Evolutionary conservation across 2,329 filamentous ascomycete species (phyloP), one percentile per base, ranked within the genome.

Genomic region (Pseudogymnoascus sp.): DNA sequence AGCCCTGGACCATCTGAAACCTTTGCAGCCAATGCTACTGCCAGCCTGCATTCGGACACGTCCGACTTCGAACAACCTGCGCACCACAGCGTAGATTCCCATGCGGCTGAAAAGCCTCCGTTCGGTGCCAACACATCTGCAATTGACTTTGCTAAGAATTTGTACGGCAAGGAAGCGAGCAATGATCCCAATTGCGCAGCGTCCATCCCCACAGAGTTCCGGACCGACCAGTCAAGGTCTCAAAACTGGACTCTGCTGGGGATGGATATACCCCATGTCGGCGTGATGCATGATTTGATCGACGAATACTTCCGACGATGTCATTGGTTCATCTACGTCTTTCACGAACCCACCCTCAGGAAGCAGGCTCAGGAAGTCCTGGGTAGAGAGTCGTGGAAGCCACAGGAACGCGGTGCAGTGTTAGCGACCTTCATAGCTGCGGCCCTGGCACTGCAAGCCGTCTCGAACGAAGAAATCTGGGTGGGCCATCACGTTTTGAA

Each of bases 251-350:
- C 35, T 37, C 35, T 5, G 11, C 35, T 15, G 13, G 35, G 35
- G 11, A 38, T 38, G 59, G n/a, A 38, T 19, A 19, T 23, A 21
- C 53, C 61, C 70, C 0, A 17, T 62, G 3, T 59, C 7, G 65
- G 74, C 19, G 68, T 67, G 2, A 68, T 69, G 5, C 31, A 59
- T 11, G 21, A 72, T 9, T 65, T 76, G 7, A 68, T 76, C 5
- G 71, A 75, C 40, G 76, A 33, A 23, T 76, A 76, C 60, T 77
- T 77, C 64, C 72, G 75, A 59, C 69, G 71, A 21, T 69, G 73
- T 0, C 75, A 77, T 33, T 77, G 75, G 75, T 77, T 76, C 63
- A 74, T 73, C 63, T 65, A 76, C 4, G 66, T 77, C 5, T 76
- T 77, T 42, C 72, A 75, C 37, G 73, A 76, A 62, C 65, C 69